These are phyloP conservation scores for Albatrellus ellisii DNA, from an alignment of 768 basidiomycete genomes.

Conservation along the genomic window DNA sequence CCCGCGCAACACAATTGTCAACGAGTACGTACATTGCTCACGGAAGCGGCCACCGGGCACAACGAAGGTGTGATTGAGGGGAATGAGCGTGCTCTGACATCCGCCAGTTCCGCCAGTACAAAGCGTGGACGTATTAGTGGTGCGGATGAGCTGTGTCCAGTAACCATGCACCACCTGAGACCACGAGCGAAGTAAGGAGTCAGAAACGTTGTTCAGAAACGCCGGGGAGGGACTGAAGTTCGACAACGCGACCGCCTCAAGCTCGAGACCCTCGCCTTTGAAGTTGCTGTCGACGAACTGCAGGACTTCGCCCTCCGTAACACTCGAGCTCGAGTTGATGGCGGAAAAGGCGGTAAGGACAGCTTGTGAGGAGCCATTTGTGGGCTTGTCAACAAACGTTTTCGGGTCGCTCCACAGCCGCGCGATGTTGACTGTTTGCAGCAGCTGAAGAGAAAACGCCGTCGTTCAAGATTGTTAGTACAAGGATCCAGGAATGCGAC, in stretches of 20 bases:
- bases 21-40: slow-evolving; percentile 61
- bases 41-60: slow-evolving; percentile 81
- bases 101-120: slow-evolving; percentile 37
- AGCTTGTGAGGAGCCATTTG: slow-evolving; percentile 44
- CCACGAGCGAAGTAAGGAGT: slow-evolving; percentile 60
- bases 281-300: slow-evolving; percentile 67
- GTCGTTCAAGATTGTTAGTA: slow-evolving; percentile 1
- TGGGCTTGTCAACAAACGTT: slow-evolving; percentile 86
- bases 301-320: slow-evolving; percentile 53
- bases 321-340: slow-evolving; percentile 13
- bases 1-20: neutral
- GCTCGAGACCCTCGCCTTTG: slow-evolving; percentile 74
- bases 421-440: slow-evolving; percentile 82
- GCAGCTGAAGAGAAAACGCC: slow-evolving; percentile 29
- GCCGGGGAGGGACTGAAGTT: slow-evolving; percentile 51
- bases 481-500: slow-evolving; percentile 16
- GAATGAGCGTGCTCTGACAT: slow-evolving; percentile 81
- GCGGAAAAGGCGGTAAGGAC: slow-evolving; percentile 59
- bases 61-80: slow-evolving; percentile 84
- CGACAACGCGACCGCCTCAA: slow-evolving; percentile 46
- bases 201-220: slow-evolving; percentile 58
- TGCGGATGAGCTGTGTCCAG: slow-evolving; percentile 71
- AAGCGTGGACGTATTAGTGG: slow-evolving; percentile 55
- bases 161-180: slow-evolving; percentile 71
- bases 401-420: slow-evolving; percentile 67